These are phyloP conservation scores for Hypoxylon fuscum DNA, from an alignment of 495 filamentous ascomycete species.

Conservation along the genomic window DNA sequence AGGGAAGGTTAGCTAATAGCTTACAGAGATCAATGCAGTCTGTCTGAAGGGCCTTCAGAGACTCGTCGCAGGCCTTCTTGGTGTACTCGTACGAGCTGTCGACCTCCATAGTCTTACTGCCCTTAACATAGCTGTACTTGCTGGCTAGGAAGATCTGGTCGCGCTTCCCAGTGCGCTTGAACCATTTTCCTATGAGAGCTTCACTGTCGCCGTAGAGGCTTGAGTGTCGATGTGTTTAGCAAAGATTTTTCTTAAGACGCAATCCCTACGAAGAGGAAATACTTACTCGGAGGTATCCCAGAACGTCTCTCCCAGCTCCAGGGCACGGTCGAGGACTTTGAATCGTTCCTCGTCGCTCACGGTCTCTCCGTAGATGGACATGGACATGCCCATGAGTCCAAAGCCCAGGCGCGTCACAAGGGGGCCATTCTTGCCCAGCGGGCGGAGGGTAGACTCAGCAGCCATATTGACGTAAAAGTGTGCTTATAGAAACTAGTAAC, in stretches of 20 bases:
- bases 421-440: conserved; percentile 62
- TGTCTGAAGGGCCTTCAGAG: conserved; percentile 52
- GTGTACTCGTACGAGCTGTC: conserved; percentile 57
- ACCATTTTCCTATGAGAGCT: conserved; percentile 62
- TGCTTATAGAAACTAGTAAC: too few species aligned
- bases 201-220: conserved; percentile 56
- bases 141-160: conserved; percentile 64
- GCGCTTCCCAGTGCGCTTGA: conserved; percentile 59
- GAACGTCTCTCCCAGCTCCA: conserved; percentile 62
- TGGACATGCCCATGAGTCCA: conserved; percentile 61
- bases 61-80: conserved; percentile 54
- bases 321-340: conserved; percentile 60
- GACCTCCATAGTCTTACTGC: conserved; percentile 28
- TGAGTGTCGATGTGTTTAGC: background rate
- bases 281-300: conserved; percentile 65
- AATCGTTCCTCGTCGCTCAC: conserved; percentile 59
- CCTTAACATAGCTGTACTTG: conserved; percentile 58
- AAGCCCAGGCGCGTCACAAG: conserved; percentile 61
- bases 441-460: conserved; percentile 35
- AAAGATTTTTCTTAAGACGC: background rate
- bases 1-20: conserved; percentile 24
- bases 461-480: conserved; percentile 26
- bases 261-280: background rate
- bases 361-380: conserved; percentile 48
- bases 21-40: conserved; percentile 59